Conservation (phyloP, 495 filamentous ascomycete genomes). For the Pseudomonodictys pantanalensis region DNA sequence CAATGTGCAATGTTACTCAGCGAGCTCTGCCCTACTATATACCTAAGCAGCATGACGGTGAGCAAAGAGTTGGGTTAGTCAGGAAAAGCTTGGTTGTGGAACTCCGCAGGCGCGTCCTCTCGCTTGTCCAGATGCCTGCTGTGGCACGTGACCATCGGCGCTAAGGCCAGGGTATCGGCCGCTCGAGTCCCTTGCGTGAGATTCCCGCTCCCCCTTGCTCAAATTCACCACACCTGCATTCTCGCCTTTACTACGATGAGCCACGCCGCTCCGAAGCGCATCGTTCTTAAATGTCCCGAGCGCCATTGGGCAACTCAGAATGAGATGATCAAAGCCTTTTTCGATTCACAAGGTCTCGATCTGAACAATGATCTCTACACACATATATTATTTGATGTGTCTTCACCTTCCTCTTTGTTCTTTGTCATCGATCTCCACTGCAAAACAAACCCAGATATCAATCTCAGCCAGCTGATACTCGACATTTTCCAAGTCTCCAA, state of each 20-base stretch:
- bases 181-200: background rate
- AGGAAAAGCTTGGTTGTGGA: too few species aligned
- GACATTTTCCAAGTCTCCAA: conserved; percentile 12
- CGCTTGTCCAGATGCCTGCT: too few species aligned
- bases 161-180: background rate
- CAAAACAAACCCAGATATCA: conserved; percentile 11
- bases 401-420: conserved; percentile 13
- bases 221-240: conserved; percentile 4
- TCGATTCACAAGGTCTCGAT: conserved; percentile 12
- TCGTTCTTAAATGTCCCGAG: conserved; percentile 17
- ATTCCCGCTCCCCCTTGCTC: conserved; percentile 4
- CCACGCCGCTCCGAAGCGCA: conserved; percentile 9
- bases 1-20: background rate
- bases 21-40: too few species aligned
- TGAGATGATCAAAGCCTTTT: conserved; percentile 14
- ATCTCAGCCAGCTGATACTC: conserved; percentile 12
- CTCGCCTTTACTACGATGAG: conserved; percentile 3
- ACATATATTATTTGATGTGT: conserved; percentile 11
- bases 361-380: conserved; percentile 6
- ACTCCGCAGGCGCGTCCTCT: too few species aligned
- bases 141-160: background rate
- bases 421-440: conserved; percentile 10
- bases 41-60: too few species aligned
- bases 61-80: too few species aligned
- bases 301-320: conserved; percentile 12